Evolutionary conservation across 1,139 yeast genomes (phyloP), one percentile per base, ranked within the genome.

Genomic region (Hemisphaericaspora subhashii): DNA sequence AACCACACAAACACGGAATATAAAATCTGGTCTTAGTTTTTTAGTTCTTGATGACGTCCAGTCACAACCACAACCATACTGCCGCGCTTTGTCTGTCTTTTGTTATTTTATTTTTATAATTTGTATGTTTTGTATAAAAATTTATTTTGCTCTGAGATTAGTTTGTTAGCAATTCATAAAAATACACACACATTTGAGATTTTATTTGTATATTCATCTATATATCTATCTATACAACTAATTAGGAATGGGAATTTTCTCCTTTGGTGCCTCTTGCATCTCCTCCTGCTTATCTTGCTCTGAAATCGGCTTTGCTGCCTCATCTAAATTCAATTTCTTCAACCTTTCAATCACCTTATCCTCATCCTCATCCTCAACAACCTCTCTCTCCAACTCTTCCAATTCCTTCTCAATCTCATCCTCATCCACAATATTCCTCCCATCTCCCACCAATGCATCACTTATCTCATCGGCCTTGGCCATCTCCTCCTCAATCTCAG

Each of bases 401-500:
- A 56, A 37, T 35, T 73, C 78, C 4, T 59, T 57, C 12, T 72
- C 74, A 18, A 70, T 47, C 4, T 64, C 71, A 11, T 53, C 60
- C 16, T 64, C 64, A 12, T 40, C 48, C 8, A 12, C 17, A 26
- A 26, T 17, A n/a, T n/a, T n/a, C n/a, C n/a, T n/a, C 1, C 52
- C 56, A 3, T 47, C 45, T 16, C 45, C 49, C 7, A 39, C 34
- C 39, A 79, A 50, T 1, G 66, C 63, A 3, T 66, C 64, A 3
- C 66, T 50, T 4, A 77, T 56, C 36, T 61, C 62, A 35, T 66
- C 62, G 4, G 63, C 52, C 11, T 57, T 56, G 1, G 51, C 57
- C 20, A 68, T 60, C 38, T 72, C 71, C 6, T 67, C 74, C 17
- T 68, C 66, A 4, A 79, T 49, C 13, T 71, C 74, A 21, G 59